Evolutionary conservation across 1,284 basidiomycete species (phyloP).

Genomic region (Cutaneotrichosporon sp.): DNA sequence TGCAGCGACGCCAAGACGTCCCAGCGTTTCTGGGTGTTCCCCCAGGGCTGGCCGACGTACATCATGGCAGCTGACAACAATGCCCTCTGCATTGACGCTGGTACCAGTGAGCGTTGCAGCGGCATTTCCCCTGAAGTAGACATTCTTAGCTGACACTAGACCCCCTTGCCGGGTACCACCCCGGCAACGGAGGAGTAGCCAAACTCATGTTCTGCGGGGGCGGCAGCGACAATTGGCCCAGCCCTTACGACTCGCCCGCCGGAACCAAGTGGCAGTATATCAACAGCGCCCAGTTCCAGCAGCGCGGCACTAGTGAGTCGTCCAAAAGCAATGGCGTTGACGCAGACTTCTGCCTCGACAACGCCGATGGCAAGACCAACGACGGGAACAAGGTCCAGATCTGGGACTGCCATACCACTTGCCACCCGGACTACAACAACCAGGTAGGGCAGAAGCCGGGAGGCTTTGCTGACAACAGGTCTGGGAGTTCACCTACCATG

Average conservation of each 20-base stretch:
- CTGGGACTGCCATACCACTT: neutral
- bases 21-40: neutral
- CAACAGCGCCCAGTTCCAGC: neutral
- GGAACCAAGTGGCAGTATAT: neutral
- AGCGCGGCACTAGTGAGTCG: neutral
- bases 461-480: neutral
- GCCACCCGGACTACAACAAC: neutral
- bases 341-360: conserved; percentile 7
- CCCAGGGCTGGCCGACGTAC: neutral
- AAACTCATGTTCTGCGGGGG: conserved; percentile 2
- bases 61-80: neutral
- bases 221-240: neutral
- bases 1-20: neutral
- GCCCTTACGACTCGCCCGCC: conserved; percentile 1
- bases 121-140: too few species aligned
- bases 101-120: neutral
- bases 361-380: neutral
- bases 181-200: neutral
- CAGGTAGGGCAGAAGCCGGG: neutral
- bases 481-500: neutral
- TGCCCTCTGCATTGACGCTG: neutral
- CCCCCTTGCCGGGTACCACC: neutral
- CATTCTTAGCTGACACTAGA: neutral
- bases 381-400: conserved; percentile 6
- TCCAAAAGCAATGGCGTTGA: too few species aligned